phyloP scores from a whole-genome alignment of 2,329 filamentous ascomycete species.

The Neonectria faginata region DNA sequence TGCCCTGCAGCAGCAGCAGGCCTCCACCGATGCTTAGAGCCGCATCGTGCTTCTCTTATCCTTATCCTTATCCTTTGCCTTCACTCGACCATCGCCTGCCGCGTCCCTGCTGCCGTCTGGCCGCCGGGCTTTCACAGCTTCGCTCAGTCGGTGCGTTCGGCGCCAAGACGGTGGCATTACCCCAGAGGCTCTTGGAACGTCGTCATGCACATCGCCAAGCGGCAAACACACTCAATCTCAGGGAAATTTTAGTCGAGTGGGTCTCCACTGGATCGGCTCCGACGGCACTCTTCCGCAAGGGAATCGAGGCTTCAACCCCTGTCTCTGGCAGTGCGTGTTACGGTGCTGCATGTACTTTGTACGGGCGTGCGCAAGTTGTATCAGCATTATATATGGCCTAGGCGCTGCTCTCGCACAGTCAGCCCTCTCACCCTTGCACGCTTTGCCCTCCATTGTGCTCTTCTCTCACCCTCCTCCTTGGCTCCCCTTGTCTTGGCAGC shows the following conservation, averaged over 20 bases:
- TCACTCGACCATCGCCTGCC: background rate
- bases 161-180: constrained; percentile 29
- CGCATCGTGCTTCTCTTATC: background rate
- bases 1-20: background rate
- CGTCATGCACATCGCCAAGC: constrained; percentile 50
- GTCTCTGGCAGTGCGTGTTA: constrained; percentile 43
- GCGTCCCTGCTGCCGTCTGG: background rate
- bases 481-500: background rate
- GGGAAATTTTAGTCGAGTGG: constrained; percentile 48
- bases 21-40: constrained; percentile 13
- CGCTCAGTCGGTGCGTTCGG: constrained; percentile 7
- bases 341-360: constrained; percentile 31
- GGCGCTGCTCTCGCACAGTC: constrained; percentile 30
- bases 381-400: constrained; percentile 44
- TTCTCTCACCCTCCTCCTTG: constrained; percentile 9
- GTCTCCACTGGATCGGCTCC: constrained; percentile 46
- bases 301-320: constrained; percentile 45
- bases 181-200: constrained; percentile 35
- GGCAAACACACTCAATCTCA: constrained; percentile 47
- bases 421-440: constrained; percentile 14
- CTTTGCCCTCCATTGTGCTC: constrained; percentile 6
- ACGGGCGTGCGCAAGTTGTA: constrained; percentile 37
- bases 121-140: background rate
- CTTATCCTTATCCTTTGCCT: background rate
- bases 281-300: constrained; percentile 45